Base-by-base conservation (phyloP, 2,329 filamentous ascomycete species). In the Cordyceps cicadae region DNA sequence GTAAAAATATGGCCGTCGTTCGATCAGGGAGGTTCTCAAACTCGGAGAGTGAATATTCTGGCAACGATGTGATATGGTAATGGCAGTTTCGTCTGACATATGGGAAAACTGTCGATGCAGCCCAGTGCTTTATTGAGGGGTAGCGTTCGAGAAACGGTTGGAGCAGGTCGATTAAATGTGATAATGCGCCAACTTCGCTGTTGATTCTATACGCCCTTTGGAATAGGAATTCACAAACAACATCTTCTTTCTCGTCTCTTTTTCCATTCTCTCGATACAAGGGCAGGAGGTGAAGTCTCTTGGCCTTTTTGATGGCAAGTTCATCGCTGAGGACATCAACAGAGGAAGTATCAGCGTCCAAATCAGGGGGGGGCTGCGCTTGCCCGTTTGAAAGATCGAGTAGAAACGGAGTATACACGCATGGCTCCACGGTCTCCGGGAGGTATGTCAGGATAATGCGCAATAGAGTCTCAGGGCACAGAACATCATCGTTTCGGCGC, bases 361-460 rank as follows among this genome's bases (percentile, higher is more conserved):
- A 67, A 26, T 75, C 69, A 32, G 71, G 64, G 34, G 71, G 66
- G 24, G 76, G 6, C 50, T 8, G 71, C 46, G 81, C 75, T 21
- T 79, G 72, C 56, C 76, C 77, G 5, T 75, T 74, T 46, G 76
- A 78, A 63, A 92, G 74, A 57, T 84, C 79, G 66, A 81, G 73
- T 19, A 92, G 69, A 56, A 90, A 81, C 15, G 76, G 75, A 19
- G 83, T 76, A 69, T 92, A 92, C 51, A 77, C 70, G n/a, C 73
- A 74, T 5, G 90, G 85, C 5, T 82, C 81, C 5, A 85, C 69
- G 49, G 82, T 87, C 72, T 93, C 89, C 29, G 91, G 90, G 1
- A 95, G 79, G 69, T 87, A 90, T 21, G 87, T 90, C 51, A 95
- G 80, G 24, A 95, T 75, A 58, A 94, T 85, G 50, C 87, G 85